Evolutionary conservation across 1,284 basidiomycete species (phyloP).

Genomic region (Ustilago shanxiensis): DNA sequence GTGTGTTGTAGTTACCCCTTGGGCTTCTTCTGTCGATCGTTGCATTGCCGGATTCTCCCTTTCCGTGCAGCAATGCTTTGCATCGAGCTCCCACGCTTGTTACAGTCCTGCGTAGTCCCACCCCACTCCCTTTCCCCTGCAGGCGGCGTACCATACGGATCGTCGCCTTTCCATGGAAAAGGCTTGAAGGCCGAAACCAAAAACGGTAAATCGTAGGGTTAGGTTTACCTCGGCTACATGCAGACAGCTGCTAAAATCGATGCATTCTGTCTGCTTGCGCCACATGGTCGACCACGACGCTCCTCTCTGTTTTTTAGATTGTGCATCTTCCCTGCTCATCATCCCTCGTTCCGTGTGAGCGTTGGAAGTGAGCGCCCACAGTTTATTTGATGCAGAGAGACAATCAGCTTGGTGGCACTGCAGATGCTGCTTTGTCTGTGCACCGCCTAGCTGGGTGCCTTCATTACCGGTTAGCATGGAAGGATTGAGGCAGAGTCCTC

Average conservation of each 20-base stretch:
- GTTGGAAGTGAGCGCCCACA: not conserved
- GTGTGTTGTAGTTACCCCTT: not conserved
- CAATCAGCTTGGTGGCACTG: not conserved
- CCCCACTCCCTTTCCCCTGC: not conserved
- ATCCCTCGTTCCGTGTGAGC: not conserved
- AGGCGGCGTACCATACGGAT: not conserved
- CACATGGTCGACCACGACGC: not conserved
- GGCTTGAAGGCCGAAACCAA: too few relatives aligned
- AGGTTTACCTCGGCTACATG: not conserved
- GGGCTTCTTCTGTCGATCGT: constrained; percentile 2
- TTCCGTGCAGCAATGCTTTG: not conserved
- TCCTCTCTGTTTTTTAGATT: not conserved
- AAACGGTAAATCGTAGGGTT: not conserved
- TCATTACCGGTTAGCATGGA: not conserved
- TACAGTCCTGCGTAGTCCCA: not conserved
- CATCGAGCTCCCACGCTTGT: constrained; percentile 12
- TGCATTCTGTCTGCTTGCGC: not conserved
- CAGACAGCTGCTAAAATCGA: constrained; percentile 1
- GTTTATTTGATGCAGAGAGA: not conserved
- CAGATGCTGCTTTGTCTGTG: not conserved
- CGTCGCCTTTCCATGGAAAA: not conserved
- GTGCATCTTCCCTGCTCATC: not conserved
- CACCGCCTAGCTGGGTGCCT: not conserved
- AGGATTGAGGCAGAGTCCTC: not conserved
- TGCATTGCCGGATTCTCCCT: constrained; percentile 7